phyloP scores from a whole-genome alignment of 192 early-diverging fungal species.

The Geranomyces michiganensis region DNA sequence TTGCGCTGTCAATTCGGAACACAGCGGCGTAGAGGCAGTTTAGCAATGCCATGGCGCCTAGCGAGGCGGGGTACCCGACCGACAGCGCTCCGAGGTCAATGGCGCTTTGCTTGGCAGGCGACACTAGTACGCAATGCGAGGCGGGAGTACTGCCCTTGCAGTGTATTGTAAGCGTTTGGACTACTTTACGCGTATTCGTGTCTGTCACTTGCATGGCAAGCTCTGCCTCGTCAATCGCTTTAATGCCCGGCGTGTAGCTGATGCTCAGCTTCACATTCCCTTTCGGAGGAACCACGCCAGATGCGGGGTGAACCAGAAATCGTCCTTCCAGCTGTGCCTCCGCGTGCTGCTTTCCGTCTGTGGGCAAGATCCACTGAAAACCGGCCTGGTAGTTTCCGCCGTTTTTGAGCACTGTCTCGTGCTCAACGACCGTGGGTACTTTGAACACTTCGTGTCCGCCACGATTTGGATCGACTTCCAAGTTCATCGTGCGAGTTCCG shows the following conservation, averaged over 20 bases:
- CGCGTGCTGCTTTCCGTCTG: background rate
- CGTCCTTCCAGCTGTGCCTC: conserved; percentile 33
- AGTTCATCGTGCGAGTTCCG: conserved; percentile 17
- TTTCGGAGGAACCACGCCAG: conserved; percentile 29
- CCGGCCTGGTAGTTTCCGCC: conserved; percentile 37
- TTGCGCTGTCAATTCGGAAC: conserved; percentile 5
- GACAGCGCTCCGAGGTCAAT: conserved; percentile 47
- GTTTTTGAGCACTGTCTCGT: conserved; percentile 24
- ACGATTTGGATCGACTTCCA: conserved; percentile 12
- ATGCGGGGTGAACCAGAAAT: conserved; percentile 36
- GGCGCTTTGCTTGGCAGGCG: conserved; percentile 46
- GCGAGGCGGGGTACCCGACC: conserved; percentile 15
- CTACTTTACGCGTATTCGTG: conserved; percentile 1
- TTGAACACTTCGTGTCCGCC: background rate
- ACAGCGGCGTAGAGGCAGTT: conserved; percentile 8
- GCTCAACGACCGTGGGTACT: background rate
- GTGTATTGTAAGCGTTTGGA: conserved; percentile 19
- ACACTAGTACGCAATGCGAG: conserved; percentile 41
- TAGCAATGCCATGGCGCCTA: background rate
- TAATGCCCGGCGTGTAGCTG: conserved; percentile 45
- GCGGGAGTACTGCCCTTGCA: conserved; percentile 44
- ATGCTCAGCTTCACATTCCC: conserved; percentile 24
- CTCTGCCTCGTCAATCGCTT: conserved; percentile 32
- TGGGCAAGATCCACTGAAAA: conserved; percentile 35
- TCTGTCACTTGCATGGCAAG: conserved; percentile 37